These are phyloP conservation scores for Daedaleopsis nitida DNA, from an alignment of 768 basidiomycete genomes.

Conservation along the genomic window DNA sequence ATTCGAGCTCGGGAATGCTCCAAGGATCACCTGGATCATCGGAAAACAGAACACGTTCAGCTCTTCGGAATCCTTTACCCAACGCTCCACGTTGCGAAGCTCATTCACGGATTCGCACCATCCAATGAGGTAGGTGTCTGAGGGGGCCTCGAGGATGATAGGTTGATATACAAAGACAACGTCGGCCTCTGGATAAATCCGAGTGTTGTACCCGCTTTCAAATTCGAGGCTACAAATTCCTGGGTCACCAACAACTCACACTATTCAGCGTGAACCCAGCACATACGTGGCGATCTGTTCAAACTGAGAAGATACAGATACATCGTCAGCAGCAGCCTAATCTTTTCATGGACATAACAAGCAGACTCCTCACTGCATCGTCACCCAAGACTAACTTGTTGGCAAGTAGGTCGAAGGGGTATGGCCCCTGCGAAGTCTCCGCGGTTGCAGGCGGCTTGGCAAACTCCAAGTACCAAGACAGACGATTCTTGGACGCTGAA, in stretches of 20 bases:
- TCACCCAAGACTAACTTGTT: slow-evolving; percentile 38
- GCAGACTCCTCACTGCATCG: slow-evolving; percentile 39
- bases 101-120: slow-evolving; percentile 43
- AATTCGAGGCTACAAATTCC: slow-evolving; percentile 9
- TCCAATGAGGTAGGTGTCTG: slow-evolving; percentile 48
- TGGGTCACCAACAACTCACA: background rate
- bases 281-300: slow-evolving; percentile 32
- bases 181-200: slow-evolving; percentile 39
- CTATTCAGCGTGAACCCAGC: background rate
- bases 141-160: slow-evolving; percentile 50
- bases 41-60: slow-evolving; percentile 58
- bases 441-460: slow-evolving; percentile 39
- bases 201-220: slow-evolving; percentile 40
- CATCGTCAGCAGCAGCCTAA: slow-evolving; percentile 24
- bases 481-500: background rate
- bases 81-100: slow-evolving; percentile 36
- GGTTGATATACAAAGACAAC: slow-evolving; percentile 60
- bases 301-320: background rate
- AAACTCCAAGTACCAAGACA: slow-evolving; percentile 45
- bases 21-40: slow-evolving; percentile 40
- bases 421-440: slow-evolving; percentile 34
- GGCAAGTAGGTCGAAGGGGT: slow-evolving; percentile 30
- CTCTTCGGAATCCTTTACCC: slow-evolving; percentile 12
- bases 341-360: background rate
- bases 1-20: background rate